phyloP scores from a whole-genome alignment of 805 yeast genomes.

The Yarrowia bubula region DNA sequence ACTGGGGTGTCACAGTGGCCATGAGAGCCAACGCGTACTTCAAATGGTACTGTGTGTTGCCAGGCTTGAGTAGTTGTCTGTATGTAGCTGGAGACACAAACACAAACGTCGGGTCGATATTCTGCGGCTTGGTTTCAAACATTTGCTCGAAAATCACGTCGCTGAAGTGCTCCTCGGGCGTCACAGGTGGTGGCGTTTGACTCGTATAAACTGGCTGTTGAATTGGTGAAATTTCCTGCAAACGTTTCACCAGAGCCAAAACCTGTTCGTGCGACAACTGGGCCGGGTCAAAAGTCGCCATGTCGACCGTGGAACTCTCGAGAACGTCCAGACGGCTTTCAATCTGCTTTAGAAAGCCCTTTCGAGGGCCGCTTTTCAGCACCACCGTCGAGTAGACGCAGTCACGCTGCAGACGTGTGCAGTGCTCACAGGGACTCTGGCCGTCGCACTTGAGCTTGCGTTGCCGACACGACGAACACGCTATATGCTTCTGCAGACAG shows the following conservation, averaged over 20 bases:
- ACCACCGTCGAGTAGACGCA: slow-evolving; percentile 19
- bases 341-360: slow-evolving; percentile 14
- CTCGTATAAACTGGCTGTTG: not conserved
- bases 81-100: not conserved
- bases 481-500: slow-evolving; percentile 6
- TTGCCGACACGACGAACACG: slow-evolving; percentile 18
- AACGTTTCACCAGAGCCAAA: not conserved
- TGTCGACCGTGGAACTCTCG: not conserved
- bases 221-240: not conserved
- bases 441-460: slow-evolving; percentile 19
- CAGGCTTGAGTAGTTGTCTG: not conserved
- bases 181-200: not conserved
- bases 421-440: slow-evolving; percentile 5
- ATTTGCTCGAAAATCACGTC: not conserved
- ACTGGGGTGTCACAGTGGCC: not conserved
- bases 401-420: slow-evolving; percentile 9
- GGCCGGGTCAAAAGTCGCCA: slow-evolving; percentile 1
- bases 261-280: slow-evolving; percentile 9
- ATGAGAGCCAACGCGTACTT: slow-evolving; percentile 4
- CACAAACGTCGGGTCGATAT: slow-evolving; percentile 14
- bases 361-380: slow-evolving; percentile 8
- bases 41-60: slow-evolving; percentile 10
- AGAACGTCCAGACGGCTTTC: slow-evolving; percentile 11
- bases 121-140: slow-evolving; percentile 2
- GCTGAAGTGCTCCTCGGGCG: slow-evolving; percentile 4